Evolutionary conservation across 805 yeast genomes (phyloP).

Genomic region (Kuraishia piskuri): DNA sequence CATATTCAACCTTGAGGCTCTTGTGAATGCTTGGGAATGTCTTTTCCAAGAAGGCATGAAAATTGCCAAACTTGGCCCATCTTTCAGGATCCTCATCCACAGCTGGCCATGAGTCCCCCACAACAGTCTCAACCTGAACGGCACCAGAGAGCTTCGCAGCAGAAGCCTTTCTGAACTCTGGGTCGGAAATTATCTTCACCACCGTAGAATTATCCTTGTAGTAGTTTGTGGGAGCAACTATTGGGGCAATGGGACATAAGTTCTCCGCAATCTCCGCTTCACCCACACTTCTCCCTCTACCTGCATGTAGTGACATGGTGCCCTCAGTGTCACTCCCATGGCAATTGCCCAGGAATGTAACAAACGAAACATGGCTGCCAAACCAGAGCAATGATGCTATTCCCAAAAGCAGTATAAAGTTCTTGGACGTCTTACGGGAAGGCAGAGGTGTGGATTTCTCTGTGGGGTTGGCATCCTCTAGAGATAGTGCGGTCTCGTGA

Average conservation of each 20-base stretch:
- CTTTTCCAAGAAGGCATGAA: constrained; percentile 43
- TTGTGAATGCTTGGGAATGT: constrained; percentile 47
- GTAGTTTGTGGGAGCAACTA: constrained; percentile 17
- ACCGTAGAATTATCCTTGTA: constrained; percentile 22
- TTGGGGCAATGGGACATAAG: constrained; percentile 14
- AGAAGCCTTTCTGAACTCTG: constrained; percentile 24
- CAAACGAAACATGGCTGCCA: not conserved
- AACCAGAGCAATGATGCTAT: not conserved
- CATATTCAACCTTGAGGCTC: constrained; percentile 39
- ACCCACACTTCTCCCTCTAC: not conserved
- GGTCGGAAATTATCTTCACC: constrained; percentile 24
- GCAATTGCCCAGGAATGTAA: not conserved
- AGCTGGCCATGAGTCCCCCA: constrained; percentile 35
- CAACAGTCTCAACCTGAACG: constrained; percentile 52
- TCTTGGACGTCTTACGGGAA: not conserved
- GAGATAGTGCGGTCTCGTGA: not conserved
- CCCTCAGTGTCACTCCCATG: not conserved
- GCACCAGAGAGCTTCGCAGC: constrained; percentile 41
- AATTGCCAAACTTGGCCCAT: constrained; percentile 37
- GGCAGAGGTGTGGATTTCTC: not conserved
- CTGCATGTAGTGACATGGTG: not conserved
- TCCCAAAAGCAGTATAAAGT: not conserved
- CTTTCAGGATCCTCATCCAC: constrained; percentile 41
- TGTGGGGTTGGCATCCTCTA: not conserved
- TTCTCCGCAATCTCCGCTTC: not conserved